These are phyloP conservation scores for Globisporangium megalacanthum DNA, from an alignment of 352 stramenopile species.

Conservation along the genomic window DNA sequence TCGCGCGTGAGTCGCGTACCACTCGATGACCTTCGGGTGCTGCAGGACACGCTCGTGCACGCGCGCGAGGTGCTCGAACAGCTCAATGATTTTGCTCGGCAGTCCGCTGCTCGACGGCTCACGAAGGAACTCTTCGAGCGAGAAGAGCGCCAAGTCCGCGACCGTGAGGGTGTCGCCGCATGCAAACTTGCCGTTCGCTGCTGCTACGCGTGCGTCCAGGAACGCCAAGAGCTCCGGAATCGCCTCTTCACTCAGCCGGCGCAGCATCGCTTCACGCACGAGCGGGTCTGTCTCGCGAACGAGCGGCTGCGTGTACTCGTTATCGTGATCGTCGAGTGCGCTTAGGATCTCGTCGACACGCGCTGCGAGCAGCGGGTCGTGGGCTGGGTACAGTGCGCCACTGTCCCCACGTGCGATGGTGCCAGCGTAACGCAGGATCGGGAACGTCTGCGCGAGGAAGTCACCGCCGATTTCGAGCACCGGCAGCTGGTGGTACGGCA, in stretches of 20 bases:
- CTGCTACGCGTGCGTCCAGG: slow-evolving; percentile 31
- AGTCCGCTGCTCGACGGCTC: slow-evolving; percentile 23
- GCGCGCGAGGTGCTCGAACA: slow-evolving; percentile 23
- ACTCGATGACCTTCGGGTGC: slow-evolving; percentile 42
- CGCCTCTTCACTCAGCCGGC: slow-evolving; percentile 18
- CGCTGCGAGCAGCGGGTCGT: too few species aligned
- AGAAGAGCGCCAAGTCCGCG: slow-evolving; percentile 47
- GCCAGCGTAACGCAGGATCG: slow-evolving; percentile 58
- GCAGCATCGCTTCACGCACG: slow-evolving; percentile 21
- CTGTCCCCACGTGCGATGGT: too few species aligned
- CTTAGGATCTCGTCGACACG: slow-evolving; percentile 43
- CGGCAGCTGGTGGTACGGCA: slow-evolving; percentile 35
- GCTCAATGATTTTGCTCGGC: slow-evolving; percentile 18
- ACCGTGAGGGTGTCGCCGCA: slow-evolving; percentile 32
- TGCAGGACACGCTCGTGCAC: slow-evolving; percentile 25
- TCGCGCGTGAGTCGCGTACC: slow-evolving; percentile 21
- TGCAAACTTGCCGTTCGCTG: slow-evolving; percentile 20
- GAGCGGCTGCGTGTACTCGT: slow-evolving; percentile 25
- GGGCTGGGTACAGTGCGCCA: too few species aligned
- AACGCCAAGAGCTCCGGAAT: slow-evolving; percentile 34
- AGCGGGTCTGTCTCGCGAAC: slow-evolving; percentile 21
- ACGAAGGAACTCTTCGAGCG: slow-evolving; percentile 32
- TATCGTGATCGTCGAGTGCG: slow-evolving; percentile 35
- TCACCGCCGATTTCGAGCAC: slow-evolving; percentile 25
- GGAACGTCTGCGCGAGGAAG: slow-evolving; percentile 12